These are phyloP conservation scores for Cytospora leucostoma DNA, from an alignment of 2,329 filamentous ascomycete genomes.

Conservation along the genomic window DNA sequence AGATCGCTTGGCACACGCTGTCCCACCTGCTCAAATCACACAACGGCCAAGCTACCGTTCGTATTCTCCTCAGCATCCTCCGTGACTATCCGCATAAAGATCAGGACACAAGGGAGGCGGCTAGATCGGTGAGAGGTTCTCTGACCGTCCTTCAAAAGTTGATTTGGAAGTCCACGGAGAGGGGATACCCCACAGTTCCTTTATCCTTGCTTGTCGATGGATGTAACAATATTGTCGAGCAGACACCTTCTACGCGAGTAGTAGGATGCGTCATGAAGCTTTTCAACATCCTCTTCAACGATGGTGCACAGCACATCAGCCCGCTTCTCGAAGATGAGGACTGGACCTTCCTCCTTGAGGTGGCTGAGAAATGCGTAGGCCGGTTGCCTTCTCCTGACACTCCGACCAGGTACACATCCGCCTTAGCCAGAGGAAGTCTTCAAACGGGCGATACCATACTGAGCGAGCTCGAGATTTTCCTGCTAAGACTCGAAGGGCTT, in stretches of 20 bases:
- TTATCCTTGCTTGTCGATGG: slow-evolving; percentile 61
- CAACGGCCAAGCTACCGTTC: slow-evolving; percentile 68
- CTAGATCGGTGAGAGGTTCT: slow-evolving; percentile 62
- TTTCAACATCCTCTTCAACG: slow-evolving; percentile 58
- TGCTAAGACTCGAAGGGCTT: slow-evolving; percentile 53
- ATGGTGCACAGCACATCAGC: slow-evolving; percentile 54
- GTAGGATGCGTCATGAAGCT: slow-evolving; percentile 51
- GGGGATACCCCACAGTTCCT: slow-evolving; percentile 61
- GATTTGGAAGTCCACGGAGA: slow-evolving; percentile 58
- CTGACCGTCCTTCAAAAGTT: slow-evolving; percentile 65
- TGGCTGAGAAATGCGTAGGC: slow-evolving; percentile 55
- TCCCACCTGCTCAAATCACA: slow-evolving; percentile 73
- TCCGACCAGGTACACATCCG: slow-evolving; percentile 26
- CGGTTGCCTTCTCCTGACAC: slow-evolving; percentile 13
- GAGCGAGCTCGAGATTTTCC: slow-evolving; percentile 47
- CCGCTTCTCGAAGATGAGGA: slow-evolving; percentile 64
- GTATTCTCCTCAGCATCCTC: slow-evolving; percentile 64
- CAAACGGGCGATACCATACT: slow-evolving; percentile 42
- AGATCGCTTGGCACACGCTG: slow-evolving; percentile 69
- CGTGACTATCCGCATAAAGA: slow-evolving; percentile 49
- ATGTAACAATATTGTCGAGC: slow-evolving; percentile 51
- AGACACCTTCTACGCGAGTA: slow-evolving; percentile 46
- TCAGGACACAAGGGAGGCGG: slow-evolving; percentile 52
- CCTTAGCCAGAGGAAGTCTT: slow-evolving; percentile 32
- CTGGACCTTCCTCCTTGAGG: slow-evolving; percentile 62